Conservation (phyloP, 1,284 basidiomycete genomes). For the Earliella scabrosa region DNA sequence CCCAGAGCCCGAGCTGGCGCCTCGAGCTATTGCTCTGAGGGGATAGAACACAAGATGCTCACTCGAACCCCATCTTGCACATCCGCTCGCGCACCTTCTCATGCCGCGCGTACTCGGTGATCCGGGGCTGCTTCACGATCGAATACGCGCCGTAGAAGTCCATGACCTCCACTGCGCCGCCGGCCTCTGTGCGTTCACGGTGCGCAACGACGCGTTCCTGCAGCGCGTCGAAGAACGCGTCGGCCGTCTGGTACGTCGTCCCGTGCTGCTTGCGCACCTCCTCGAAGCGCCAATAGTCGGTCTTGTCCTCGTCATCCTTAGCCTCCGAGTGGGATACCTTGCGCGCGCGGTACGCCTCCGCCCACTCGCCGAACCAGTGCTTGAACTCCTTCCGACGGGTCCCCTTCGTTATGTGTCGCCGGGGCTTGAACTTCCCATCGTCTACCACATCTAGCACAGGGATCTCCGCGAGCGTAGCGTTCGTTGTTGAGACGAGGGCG, state of each 20-base stretch:
- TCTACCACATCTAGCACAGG: too few species aligned
- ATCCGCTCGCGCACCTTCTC: constrained; percentile 6
- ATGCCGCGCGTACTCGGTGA: neutral
- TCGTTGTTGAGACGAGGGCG: too few species aligned
- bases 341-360: neutral
- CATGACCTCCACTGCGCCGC: constrained; percentile 4
- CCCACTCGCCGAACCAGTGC: constrained; percentile 12
- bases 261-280: constrained; percentile 4
- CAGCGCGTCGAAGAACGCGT: constrained; percentile 12
- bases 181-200: neutral
- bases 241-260: constrained; percentile 11
- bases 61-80: constrained; percentile 12
- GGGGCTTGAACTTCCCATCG: neutral
- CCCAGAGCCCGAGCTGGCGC: too few species aligned
- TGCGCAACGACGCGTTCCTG: neutral
- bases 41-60: neutral
- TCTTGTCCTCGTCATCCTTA: neutral
- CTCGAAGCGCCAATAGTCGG: constrained; percentile 1
- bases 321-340: neutral
- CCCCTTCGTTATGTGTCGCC: constrained; percentile 4
- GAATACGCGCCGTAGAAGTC: constrained; percentile 16
- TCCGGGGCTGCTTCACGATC: constrained; percentile 19
- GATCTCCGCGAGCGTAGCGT: too few species aligned
- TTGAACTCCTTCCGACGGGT: constrained; percentile 11
- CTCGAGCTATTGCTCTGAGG: too few species aligned